Conservation (phyloP, 1,284 basidiomycete genomes). For the Austropuccinia psidii region DNA sequence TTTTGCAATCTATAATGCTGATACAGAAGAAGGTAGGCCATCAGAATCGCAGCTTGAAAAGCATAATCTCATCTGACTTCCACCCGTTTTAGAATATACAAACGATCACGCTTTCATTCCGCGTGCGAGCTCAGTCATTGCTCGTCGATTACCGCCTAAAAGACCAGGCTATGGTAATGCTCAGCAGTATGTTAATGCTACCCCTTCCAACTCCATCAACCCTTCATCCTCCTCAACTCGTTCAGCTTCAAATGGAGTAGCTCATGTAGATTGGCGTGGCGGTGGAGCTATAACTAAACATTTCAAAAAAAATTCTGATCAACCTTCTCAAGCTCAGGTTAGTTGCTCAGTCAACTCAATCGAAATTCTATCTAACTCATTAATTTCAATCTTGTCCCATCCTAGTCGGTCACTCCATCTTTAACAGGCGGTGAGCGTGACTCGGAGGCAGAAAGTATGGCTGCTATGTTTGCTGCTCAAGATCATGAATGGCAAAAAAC, state of each 20-base stretch:
- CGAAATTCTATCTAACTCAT: background rate
- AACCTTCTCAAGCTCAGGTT: background rate
- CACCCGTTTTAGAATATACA: slow-evolving; percentile 63
- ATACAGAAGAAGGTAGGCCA: slow-evolving; percentile 68
- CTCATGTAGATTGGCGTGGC: slow-evolving; percentile 38
- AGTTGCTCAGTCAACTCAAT: background rate
- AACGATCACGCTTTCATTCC: slow-evolving; percentile 88
- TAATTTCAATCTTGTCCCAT: background rate
- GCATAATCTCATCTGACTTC: background rate
- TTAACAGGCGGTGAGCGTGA: slow-evolving; percentile 49
- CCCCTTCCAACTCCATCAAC: slow-evolving; percentile 45
- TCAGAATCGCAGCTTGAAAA: background rate
- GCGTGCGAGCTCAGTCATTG: slow-evolving; percentile 85
- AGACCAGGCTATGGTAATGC: slow-evolving; percentile 88
- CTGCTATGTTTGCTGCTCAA: slow-evolving; percentile 88
- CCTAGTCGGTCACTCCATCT: slow-evolving; percentile 2
- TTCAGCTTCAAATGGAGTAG: slow-evolving; percentile 4
- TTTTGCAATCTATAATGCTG: slow-evolving; percentile 70
- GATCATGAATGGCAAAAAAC: slow-evolving; percentile 89
- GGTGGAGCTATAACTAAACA: slow-evolving; percentile 47
- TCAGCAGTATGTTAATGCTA: slow-evolving; percentile 67
- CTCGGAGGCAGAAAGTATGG: slow-evolving; percentile 79
- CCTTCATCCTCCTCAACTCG: background rate
- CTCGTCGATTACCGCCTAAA: slow-evolving; percentile 75
- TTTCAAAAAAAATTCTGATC: slow-evolving; percentile 46